Percentiles rank a stretch among this genome's conserved stretches.
These are phyloP conservation scores for Ligustrum vulgare DNA, from an alignment of 257 asterid species.

Conservation along the genomic window DNA sequence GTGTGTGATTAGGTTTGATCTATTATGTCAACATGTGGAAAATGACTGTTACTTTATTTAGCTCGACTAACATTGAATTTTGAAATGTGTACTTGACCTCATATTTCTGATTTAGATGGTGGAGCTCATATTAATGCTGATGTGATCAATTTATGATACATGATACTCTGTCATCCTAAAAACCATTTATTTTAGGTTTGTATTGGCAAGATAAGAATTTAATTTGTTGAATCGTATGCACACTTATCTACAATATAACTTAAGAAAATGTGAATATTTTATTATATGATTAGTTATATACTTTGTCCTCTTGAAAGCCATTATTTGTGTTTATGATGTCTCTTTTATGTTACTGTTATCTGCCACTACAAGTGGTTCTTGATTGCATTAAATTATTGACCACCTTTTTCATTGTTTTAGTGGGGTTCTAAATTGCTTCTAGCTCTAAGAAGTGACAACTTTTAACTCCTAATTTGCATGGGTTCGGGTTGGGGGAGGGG, in stretches of 20 bases:
- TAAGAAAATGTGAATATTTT: no score
- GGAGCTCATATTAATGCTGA: no score
- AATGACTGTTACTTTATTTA: no score
- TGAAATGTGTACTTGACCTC: no score
- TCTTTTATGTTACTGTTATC: neutral
- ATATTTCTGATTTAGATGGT: no score
- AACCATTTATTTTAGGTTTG: no score
- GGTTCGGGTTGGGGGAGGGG: neutral
- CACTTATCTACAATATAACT: neutral
- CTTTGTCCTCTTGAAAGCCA: neutral
- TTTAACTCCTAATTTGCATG: no score
- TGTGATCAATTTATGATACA: no score
- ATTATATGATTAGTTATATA: neutral
- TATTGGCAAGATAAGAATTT: neutral
- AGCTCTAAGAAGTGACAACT: neutral
- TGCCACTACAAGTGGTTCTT: neutral
- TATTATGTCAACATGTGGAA: no score
- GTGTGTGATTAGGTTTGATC: no score
- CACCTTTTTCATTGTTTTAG: neutral
- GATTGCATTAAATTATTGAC: neutral
- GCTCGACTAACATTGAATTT: no score
- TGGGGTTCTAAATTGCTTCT: neutral
- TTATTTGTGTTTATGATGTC: neutral
- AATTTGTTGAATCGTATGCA: neutral
- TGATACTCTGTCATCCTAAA: neutral